Evolutionary conservation across 208 protist species (phyloP).

Genomic region (Trypanosoma mega): DNA sequence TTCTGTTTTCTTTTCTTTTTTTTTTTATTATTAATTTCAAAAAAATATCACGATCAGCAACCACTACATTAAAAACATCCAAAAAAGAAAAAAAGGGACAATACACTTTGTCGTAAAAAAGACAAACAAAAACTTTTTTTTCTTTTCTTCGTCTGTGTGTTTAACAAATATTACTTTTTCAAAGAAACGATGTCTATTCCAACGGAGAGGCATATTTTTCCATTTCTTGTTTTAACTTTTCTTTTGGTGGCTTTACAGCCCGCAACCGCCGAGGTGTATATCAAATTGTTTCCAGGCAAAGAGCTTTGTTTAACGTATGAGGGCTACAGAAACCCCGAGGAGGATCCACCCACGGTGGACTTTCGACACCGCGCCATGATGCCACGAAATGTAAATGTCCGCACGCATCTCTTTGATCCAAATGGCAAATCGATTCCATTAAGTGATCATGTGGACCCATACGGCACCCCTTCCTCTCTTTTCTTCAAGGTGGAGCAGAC

Average conservation of each 20-base stretch:
- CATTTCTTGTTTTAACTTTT: slow-evolving; percentile 11
- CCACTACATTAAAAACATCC: too few relatives aligned
- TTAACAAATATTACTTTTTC: neutral
- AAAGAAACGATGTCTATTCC: neutral
- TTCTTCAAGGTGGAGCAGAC: slow-evolving; percentile 67
- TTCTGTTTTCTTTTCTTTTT: slow-evolving; percentile 11
- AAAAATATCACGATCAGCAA: slow-evolving; percentile 1
- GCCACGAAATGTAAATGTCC: slow-evolving; percentile 51
- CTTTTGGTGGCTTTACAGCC: slow-evolving; percentile 6
- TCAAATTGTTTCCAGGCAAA: slow-evolving; percentile 63
- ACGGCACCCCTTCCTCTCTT: slow-evolving; percentile 41
- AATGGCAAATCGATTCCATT: slow-evolving; percentile 31
- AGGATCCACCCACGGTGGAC: slow-evolving; percentile 49
- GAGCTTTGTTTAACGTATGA: slow-evolving; percentile 70
- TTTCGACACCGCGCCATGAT: slow-evolving; percentile 60
- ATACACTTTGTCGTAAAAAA: too few relatives aligned
- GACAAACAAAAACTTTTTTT: too few relatives aligned
- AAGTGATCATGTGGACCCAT: slow-evolving; percentile 36
- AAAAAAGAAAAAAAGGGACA: too few relatives aligned
- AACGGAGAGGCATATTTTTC: neutral
- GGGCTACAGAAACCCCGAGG: slow-evolving; percentile 57
- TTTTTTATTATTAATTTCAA: slow-evolving; percentile 4
- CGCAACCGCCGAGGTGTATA: slow-evolving; percentile 35
- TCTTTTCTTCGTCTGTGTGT: slow-evolving; percentile 12
- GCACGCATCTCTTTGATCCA: slow-evolving; percentile 47